These are phyloP conservation scores for Vigna unguiculata DNA, from an alignment of 306 rosid genomes.

Conservation along the genomic window DNA sequence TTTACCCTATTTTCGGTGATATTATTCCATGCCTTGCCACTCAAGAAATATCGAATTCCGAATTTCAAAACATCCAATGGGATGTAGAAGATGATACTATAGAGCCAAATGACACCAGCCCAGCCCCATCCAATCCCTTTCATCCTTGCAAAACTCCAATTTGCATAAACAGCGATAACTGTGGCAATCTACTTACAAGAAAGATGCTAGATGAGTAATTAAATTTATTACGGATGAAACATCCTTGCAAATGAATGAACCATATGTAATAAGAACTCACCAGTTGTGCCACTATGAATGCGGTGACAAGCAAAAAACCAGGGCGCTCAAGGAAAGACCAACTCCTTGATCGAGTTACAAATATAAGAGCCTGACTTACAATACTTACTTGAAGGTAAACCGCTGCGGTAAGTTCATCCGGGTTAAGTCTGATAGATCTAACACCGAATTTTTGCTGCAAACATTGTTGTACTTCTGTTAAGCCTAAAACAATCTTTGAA, in stretches of 20 bases:
- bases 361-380: slow-evolving; percentile 84
- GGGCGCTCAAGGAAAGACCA: slow-evolving; percentile 80
- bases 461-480: not conserved
- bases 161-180: slow-evolving; percentile 70
- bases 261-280: slow-evolving; percentile 44
- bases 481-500: not conserved
- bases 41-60: slow-evolving; percentile 61
- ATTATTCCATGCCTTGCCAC: slow-evolving; percentile 78
- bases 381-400: slow-evolving; percentile 85
- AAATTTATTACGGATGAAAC: not conserved
- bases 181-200: slow-evolving; percentile 61
- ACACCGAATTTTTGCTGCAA: slow-evolving; percentile 70
- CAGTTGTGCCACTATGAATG: slow-evolving; percentile 72
- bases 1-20: slow-evolving; percentile 65
- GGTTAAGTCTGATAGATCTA: slow-evolving; percentile 49
- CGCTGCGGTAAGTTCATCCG: slow-evolving; percentile 73
- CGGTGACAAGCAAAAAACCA: slow-evolving; percentile 60
- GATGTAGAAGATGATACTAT: slow-evolving; percentile 65
- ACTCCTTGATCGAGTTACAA: slow-evolving; percentile 80
- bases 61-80: slow-evolving; percentile 73
- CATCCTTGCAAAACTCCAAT: slow-evolving; percentile 70
- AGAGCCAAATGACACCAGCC: slow-evolving; percentile 83
- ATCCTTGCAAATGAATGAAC: not conserved
- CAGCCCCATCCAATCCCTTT: slow-evolving; percentile 82
- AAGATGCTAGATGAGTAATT: not conserved